Percentiles rank a stretch among this genome's conserved stretches.
These are phyloP conservation scores for Laguncularia racemosa DNA, from an alignment of 345 rosid genomes.

Conservation along the genomic window DNA sequence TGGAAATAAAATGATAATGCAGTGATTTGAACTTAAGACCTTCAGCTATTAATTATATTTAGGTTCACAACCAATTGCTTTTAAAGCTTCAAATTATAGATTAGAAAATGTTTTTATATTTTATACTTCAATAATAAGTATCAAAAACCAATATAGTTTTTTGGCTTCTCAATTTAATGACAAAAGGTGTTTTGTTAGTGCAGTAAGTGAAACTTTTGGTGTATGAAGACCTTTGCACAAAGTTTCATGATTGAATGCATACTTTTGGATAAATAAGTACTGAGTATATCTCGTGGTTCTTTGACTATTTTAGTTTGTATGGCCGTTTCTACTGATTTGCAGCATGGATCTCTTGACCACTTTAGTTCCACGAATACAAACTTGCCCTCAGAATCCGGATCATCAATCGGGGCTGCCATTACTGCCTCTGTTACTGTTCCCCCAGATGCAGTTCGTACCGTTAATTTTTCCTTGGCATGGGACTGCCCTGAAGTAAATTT, in stretches of 20 bases:
- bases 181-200: no score
- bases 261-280: neutral
- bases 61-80: no score
- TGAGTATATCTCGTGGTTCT: neutral
- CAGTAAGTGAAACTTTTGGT: no score
- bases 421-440: slow-evolving; percentile 67
- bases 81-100: no score
- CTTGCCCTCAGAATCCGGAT: slow-evolving; percentile 57
- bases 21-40: neutral
- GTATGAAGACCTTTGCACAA: no score
- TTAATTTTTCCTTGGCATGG: slow-evolving; percentile 88
- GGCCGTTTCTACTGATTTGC: slow-evolving; percentile 8
- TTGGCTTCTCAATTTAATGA: no score
- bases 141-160: no score
- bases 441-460: slow-evolving; percentile 36
- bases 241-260: no score
- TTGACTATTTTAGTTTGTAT: slow-evolving; percentile 1
- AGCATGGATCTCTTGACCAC: slow-evolving; percentile 71
- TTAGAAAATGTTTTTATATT: neutral
- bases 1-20: no score
- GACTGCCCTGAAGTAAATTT: slow-evolving; percentile 85
- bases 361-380: slow-evolving; percentile 29
- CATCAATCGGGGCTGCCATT: slow-evolving; percentile 91
- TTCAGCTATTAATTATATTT: neutral
- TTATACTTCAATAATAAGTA: no score